Percentiles rank a stretch among this genome's conserved stretches.
These are phyloP conservation scores for Trichoderma parareesei DNA, from an alignment of 495 filamentous ascomycete species.

Conservation along the genomic window DNA sequence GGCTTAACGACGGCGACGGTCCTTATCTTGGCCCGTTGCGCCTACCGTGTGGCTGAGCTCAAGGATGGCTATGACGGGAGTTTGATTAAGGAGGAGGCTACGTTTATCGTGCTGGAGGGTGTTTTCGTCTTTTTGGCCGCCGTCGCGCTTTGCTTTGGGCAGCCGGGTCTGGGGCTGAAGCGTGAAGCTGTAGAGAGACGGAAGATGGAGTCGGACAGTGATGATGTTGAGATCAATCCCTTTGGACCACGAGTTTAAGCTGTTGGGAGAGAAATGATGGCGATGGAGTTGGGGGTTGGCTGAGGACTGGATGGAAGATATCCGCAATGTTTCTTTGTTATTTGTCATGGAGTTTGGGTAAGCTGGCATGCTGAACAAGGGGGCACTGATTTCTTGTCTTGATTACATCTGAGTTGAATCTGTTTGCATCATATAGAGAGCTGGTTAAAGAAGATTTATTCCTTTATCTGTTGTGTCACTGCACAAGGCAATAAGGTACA, in stretches of 20 bases:
- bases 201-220: background rate
- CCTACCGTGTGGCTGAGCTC: slow-evolving; percentile 42
- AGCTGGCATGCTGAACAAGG: too few species aligned
- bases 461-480: too few species aligned
- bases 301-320: background rate
- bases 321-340: background rate
- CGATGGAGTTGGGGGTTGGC: too few species aligned
- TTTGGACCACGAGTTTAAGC: background rate
- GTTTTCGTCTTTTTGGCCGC: slow-evolving; percentile 22
- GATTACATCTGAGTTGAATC: too few species aligned
- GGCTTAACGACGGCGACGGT: slow-evolving; percentile 33
- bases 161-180: slow-evolving; percentile 12
- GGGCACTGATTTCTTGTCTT: too few species aligned
- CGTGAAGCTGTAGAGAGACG: background rate
- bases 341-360: too few species aligned
- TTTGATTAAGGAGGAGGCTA: slow-evolving; percentile 31
- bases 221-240: background rate
- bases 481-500: too few species aligned
- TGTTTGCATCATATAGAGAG: too few species aligned
- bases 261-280: background rate
- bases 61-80: slow-evolving; percentile 36
- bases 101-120: slow-evolving; percentile 43
- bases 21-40: slow-evolving; percentile 36
- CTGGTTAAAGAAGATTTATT: too few species aligned
- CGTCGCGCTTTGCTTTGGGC: slow-evolving; percentile 5